Percentiles rank a stretch among this genome's conserved stretches.
Evolutionary conservation across 495 filamentous ascomycete species (phyloP).

Genomic region (Hypoxylon fragiforme): DNA sequence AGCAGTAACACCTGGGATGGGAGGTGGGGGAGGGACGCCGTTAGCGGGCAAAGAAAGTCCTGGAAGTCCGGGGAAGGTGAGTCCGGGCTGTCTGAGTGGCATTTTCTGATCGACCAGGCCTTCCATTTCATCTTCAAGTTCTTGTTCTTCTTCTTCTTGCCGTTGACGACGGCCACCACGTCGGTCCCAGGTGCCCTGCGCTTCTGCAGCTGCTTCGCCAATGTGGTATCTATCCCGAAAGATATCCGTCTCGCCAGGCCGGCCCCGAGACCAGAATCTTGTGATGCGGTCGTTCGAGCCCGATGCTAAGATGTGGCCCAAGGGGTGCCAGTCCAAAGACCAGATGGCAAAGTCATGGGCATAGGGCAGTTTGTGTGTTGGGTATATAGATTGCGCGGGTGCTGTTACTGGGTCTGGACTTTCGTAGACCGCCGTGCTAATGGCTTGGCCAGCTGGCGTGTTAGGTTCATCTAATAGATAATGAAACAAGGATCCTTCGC

Average conservation of each 20-base stretch:
- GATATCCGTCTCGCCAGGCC: conserved; percentile 82
- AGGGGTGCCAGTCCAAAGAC: conserved; percentile 95
- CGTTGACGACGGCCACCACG: conserved; percentile 75
- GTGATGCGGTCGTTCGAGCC: conserved; percentile 97
- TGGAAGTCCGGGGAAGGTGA: conserved; percentile 49
- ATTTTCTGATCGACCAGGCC: conserved; percentile 94
- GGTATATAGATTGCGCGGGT: conserved; percentile 83
- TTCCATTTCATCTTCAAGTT: conserved; percentile 89
- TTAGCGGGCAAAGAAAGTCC: conserved; percentile 50
- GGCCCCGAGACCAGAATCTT: conserved; percentile 87
- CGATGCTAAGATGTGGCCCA: conserved; percentile 96
- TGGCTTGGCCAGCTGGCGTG: conserved; percentile 66
- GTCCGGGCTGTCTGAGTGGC: conserved; percentile 55
- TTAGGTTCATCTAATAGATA: conserved; percentile 93
- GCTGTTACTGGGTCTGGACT: conserved; percentile 74
- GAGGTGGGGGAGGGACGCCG: conserved; percentile 38
- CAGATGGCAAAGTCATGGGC: conserved; percentile 95
- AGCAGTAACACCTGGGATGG: conserved; percentile 53
- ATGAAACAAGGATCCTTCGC: conserved; percentile 86
- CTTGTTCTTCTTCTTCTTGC: conserved; percentile 90
- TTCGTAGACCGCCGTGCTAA: conserved; percentile 79
- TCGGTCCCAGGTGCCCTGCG: conserved; percentile 87
- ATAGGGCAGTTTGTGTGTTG: conserved; percentile 79
- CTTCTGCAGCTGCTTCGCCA: conserved; percentile 89
- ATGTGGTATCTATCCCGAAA: conserved; percentile 92